These are phyloP conservation scores for Gastroboletus turbinatus DNA, from an alignment of 1,284 basidiomycete species.

Conservation along the genomic window DNA sequence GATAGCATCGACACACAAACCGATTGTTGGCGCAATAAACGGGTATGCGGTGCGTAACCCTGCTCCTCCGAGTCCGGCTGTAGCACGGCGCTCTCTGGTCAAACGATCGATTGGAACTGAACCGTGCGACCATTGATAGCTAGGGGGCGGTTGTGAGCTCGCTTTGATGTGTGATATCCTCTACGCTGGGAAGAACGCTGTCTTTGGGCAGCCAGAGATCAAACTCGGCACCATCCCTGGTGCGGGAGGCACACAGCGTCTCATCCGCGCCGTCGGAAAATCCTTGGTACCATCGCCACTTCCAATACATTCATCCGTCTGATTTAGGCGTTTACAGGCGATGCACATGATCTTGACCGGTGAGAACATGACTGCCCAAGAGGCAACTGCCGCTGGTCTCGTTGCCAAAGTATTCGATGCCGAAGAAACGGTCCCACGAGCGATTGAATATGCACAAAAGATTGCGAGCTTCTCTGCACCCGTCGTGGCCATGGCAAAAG, in stretches of 20 bases:
- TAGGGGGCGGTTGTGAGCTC: slow-evolving; percentile 68
- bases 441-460: slow-evolving; percentile 29
- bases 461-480: slow-evolving; percentile 35
- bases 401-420: slow-evolving; percentile 33
- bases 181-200: slow-evolving; percentile 55
- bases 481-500: slow-evolving; percentile 48
- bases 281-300: slow-evolving; percentile 39
- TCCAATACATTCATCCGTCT: background rate
- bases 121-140: slow-evolving; percentile 31
- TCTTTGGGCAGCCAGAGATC: slow-evolving; percentile 69
- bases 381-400: slow-evolving; percentile 46
- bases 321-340: slow-evolving; percentile 34
- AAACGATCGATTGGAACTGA: background rate
- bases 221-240: slow-evolving; percentile 72
- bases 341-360: slow-evolving; percentile 73
- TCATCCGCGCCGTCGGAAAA: slow-evolving; percentile 63
- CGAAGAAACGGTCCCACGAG: slow-evolving; percentile 28
- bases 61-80: background rate
- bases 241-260: slow-evolving; percentile 56
- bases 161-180: slow-evolving; percentile 58
- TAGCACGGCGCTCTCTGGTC: background rate
- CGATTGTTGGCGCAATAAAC: slow-evolving; percentile 62
- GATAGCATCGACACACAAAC: slow-evolving; percentile 54
- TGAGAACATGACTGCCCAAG: slow-evolving; percentile 49
- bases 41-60: slow-evolving; percentile 56